Conservation (phyloP, 2,329 filamentous ascomycete species). For the Pestalotiopsis sp. region DNA sequence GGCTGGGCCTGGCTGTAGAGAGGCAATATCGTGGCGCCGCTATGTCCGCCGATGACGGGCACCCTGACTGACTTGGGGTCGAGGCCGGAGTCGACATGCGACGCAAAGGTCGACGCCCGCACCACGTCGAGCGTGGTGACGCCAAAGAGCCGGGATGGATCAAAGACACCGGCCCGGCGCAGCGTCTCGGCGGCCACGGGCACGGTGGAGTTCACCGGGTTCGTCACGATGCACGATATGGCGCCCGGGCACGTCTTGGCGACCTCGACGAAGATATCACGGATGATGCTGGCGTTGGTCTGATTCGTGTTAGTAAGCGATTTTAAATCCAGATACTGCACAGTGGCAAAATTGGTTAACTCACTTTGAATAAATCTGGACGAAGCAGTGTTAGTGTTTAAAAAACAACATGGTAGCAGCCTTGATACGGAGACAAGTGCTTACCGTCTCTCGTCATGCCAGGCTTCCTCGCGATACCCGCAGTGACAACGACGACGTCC, state of each 20-base stretch:
- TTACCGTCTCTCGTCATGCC: neutral
- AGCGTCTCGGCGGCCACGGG: neutral
- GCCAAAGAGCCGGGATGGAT: neutral
- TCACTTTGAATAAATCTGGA: neutral
- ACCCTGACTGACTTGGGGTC: neutral
- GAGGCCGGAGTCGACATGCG: neutral
- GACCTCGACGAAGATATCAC: neutral
- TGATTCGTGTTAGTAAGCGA: neutral
- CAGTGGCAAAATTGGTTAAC: neutral
- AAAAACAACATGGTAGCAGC: neutral
- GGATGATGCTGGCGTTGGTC: constrained; percentile 1
- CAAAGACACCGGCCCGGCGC: neutral
- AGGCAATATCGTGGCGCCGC: neutral
- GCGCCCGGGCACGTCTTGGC: neutral
- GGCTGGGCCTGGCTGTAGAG: neutral
- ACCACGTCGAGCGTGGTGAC: neutral
- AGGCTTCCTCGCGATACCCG: neutral
- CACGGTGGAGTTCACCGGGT: neutral
- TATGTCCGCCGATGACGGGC: neutral
- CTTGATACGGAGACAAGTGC: neutral
- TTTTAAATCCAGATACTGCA: neutral
- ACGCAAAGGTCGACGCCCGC: neutral
- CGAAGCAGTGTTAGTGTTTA: neutral
- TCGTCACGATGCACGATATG: neutral
- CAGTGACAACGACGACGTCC: neutral